phyloP scores from a whole-genome alignment of 129 eudicot genomes.

The Smallanthus sonchifolius region DNA sequence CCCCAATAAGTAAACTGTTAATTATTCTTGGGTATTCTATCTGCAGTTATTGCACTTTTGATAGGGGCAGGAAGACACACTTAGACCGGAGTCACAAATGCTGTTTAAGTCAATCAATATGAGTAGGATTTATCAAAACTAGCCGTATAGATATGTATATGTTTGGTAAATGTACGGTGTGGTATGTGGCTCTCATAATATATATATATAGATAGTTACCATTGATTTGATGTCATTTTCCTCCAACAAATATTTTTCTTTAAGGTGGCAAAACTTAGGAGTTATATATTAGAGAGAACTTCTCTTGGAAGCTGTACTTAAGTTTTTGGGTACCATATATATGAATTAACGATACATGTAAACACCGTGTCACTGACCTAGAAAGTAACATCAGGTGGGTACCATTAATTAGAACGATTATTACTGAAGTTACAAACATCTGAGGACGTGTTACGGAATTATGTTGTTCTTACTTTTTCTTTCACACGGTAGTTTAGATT shows the following conservation, averaged over 20 bases:
- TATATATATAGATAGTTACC: background rate
- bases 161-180: background rate
- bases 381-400: background rate
- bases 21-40: background rate
- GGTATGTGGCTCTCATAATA: background rate
- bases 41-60: background rate
- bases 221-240: background rate
- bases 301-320: background rate
- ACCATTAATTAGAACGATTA: background rate
- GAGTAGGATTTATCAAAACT: background rate
- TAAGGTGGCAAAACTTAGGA: background rate
- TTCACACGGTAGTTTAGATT: background rate
- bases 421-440: background rate
- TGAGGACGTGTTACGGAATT: constrained; percentile 12
- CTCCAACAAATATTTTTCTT: background rate
- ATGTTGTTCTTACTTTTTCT: background rate
- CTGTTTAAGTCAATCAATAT: background rate
- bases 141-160: background rate
- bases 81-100: background rate
- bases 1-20: background rate
- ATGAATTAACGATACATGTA: constrained; percentile 1
- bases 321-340: background rate
- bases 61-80: background rate
- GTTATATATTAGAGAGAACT: background rate
- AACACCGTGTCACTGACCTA: background rate